phyloP scores from a whole-genome alignment of 2,329 filamentous ascomycete genomes.

The Pestalotiopsis sp. region DNA sequence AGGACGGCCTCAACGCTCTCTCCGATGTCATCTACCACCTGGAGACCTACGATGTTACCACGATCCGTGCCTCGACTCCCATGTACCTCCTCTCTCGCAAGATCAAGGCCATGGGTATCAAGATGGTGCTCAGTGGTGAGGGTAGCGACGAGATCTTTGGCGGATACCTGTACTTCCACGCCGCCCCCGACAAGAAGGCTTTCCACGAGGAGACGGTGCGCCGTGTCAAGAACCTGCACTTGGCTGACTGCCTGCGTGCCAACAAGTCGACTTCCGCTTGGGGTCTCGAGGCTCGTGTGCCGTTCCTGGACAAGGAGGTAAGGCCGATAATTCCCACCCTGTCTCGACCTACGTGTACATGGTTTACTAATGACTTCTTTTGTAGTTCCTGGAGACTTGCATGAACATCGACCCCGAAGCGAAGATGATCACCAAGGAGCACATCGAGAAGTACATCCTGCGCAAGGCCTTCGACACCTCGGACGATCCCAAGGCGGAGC shows the following conservation, averaged over 20 bases:
- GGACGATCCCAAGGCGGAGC: constrained; percentile 76
- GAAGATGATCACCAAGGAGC: constrained; percentile 91
- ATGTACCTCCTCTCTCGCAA: constrained; percentile 98
- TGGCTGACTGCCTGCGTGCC: constrained; percentile 94
- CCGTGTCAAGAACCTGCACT: constrained; percentile 93
- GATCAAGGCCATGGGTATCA: constrained; percentile 99
- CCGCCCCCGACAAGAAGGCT: constrained; percentile 84
- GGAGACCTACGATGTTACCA: constrained; percentile 97
- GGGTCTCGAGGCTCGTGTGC: constrained; percentile 96
- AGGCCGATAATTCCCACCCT: constrained; percentile 21
- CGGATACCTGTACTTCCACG: constrained; percentile 98
- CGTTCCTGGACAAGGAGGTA: constrained; percentile 92
- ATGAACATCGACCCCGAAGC: constrained; percentile 95
- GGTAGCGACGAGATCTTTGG: constrained; percentile 98
- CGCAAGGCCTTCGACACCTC: constrained; percentile 96
- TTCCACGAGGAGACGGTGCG: constrained; percentile 96
- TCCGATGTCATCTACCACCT: constrained; percentile 98
- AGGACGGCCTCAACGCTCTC: constrained; percentile 94
- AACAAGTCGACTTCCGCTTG: constrained; percentile 99
- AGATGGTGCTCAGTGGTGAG: constrained; percentile 98
- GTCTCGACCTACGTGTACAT: background rate
- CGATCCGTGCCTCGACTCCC: constrained; percentile 95
- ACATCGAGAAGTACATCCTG: constrained; percentile 96
- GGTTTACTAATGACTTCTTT: constrained; percentile 22
- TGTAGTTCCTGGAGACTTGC: constrained; percentile 80